Percentiles rank a stretch among this genome's conserved stretches.
Conservation (phyloP, 768 basidiomycete genomes). For the Serendipita sp. region DNA sequence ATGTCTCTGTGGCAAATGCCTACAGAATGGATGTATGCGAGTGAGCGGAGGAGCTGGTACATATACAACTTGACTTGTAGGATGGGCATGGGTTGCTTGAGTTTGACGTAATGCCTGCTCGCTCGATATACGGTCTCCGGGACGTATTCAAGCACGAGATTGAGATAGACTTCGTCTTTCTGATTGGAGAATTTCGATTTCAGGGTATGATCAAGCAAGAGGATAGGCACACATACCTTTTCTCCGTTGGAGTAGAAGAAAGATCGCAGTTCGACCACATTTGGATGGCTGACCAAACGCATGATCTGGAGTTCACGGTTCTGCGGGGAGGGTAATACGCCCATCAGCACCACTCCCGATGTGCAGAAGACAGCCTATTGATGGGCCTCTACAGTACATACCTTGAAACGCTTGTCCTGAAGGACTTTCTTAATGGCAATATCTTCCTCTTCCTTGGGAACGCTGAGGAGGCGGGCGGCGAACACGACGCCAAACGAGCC, state of each 20-base stretch:
- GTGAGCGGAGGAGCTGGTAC: slow-evolving; percentile 95
- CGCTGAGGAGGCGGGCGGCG: slow-evolving; percentile 71
- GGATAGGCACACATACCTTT: slow-evolving; percentile 74
- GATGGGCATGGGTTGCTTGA: slow-evolving; percentile 99
- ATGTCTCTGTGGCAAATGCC: slow-evolving; percentile 99
- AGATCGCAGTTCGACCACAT: slow-evolving; percentile 92
- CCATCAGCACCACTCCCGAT: neutral
- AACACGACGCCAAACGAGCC: slow-evolving; percentile 99
- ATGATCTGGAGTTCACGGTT: slow-evolving; percentile 99
- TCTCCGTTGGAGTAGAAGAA: slow-evolving; percentile 99
- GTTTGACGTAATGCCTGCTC: slow-evolving; percentile 95
- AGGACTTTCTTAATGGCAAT: slow-evolving; percentile 99
- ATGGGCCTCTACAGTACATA: slow-evolving; percentile 23
- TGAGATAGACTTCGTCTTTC: slow-evolving; percentile 99
- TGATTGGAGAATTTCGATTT: slow-evolving; percentile 22
- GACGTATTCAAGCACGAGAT: slow-evolving; percentile 97
- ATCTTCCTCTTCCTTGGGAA: slow-evolving; percentile 53
- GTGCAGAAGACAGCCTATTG: slow-evolving; percentile 6
- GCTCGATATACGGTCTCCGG: slow-evolving; percentile 99
- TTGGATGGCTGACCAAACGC: slow-evolving; percentile 91
- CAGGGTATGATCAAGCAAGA: neutral
- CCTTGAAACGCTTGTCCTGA: slow-evolving; percentile 99
- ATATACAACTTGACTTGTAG: slow-evolving; percentile 99
- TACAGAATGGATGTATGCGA: slow-evolving; percentile 98
- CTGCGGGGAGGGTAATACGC: slow-evolving; percentile 28